Evolutionary conservation across 345 rosid genomes (phyloP).

Genomic region (Microcos paniculata): DNA sequence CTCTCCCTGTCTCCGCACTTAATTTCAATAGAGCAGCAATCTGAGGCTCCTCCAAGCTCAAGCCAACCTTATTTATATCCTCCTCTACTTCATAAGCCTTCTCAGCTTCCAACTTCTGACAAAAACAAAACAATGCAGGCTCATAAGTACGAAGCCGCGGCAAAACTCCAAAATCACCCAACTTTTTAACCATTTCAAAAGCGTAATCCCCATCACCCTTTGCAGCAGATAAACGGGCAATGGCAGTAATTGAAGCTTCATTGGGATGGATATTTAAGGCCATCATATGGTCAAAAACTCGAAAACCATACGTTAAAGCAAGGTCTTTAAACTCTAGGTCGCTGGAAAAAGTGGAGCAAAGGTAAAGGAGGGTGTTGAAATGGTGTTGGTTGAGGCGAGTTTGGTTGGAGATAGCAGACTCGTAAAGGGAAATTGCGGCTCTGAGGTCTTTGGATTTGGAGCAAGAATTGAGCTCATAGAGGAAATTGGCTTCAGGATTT

Average conservation of each 20-base stretch:
- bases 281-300: constrained; percentile 59
- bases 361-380: constrained; percentile 68
- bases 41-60: constrained; percentile 66
- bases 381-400: constrained; percentile 54
- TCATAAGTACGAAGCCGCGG: constrained; percentile 78
- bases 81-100: constrained; percentile 81
- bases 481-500: constrained; percentile 58
- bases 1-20: constrained; percentile 55
- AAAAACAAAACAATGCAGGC: constrained; percentile 73
- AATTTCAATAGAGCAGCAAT: constrained; percentile 64
- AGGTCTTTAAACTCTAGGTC: constrained; percentile 35
- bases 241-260: constrained; percentile 70
- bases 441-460: constrained; percentile 60
- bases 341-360: constrained; percentile 51
- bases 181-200: constrained; percentile 56
- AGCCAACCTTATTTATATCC: constrained; percentile 53
- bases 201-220: constrained; percentile 76
- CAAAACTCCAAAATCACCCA: constrained; percentile 41
- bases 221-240: constrained; percentile 67
- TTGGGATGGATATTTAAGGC: constrained; percentile 46
- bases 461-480: constrained; percentile 53
- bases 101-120: constrained; percentile 61
- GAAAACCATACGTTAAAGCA: constrained; percentile 46
- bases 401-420: constrained; percentile 41
- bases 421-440: constrained; percentile 67